Evolutionary conservation across 2,329 filamentous ascomycete genomes (phyloP), one percentile per base, ranked within the genome.

Genomic region (Aphanocladium album): DNA sequence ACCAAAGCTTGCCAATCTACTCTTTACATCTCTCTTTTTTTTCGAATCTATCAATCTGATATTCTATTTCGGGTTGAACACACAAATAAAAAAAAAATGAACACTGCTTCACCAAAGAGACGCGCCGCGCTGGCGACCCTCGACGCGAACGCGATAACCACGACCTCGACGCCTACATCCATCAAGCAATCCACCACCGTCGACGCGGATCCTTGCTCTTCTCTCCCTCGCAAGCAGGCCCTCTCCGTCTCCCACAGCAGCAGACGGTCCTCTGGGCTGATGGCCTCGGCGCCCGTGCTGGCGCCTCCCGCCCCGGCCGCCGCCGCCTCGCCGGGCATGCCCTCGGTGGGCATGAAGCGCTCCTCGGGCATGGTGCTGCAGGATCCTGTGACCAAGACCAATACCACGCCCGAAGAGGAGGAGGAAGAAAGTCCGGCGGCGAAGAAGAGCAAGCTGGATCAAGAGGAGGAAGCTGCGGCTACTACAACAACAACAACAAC

Each of bases 41-140:
- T 35, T 35, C 47, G 25, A n/a, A n/a, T 51, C 14, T 11, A 33
- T 17, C 27, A 46, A 30, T 25, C 21, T 47, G 5, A n/a, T 50
- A 5, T 6, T 30, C 30, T 16, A 9, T 49, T 17, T 49, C 17
- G 6, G 25, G 5, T 43, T 5, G 17, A 17, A 43, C 16, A 43
- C 39, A n/a, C 16, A 8, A n/a, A 43, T 19, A 19, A 17, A 7
- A 17, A 16, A 43, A 19, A 9, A 25, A 46, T 60, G 58, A 51
- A 55, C 50, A 23, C 70, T 35, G 71, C 74, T 46, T 75, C 76
- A 50, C 78, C 78, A 12, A 64, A 79, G 68, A 73, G 78, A 77
- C 79, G 79, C 77, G 79, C 76, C 63, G 60, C 60, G 49, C 77
- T 82, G 45, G 79, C 75, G 56, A 69, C 76, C 23, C 72, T 80